Conservation (phyloP, 495 filamentous ascomycete genomes). For the Tuber brumale region DNA sequence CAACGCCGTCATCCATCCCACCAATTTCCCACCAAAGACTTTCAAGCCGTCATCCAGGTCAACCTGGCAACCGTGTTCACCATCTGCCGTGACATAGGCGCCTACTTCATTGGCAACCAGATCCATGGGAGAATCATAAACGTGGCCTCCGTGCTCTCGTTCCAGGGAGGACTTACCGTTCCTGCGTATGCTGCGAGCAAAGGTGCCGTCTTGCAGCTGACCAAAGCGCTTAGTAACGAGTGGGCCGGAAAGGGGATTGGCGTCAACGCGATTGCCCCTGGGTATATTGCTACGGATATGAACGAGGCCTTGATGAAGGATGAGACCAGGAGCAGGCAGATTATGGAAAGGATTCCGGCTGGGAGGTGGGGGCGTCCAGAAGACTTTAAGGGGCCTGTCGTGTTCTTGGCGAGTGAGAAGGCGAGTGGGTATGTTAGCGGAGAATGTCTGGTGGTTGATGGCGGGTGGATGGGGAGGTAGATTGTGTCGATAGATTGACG, state of each 20-base stretch:
- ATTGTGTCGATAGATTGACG: not conserved
- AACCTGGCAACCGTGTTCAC: conserved; percentile 80
- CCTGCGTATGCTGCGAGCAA: conserved; percentile 88
- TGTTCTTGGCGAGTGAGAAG: conserved; percentile 64
- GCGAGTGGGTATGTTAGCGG: conserved; percentile 78
- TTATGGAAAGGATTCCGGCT: conserved; percentile 75
- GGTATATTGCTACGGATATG: conserved; percentile 79
- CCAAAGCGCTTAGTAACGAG: conserved; percentile 81
- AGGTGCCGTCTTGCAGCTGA: conserved; percentile 77
- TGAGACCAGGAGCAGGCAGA: conserved; percentile 58
- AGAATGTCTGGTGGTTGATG: conserved; percentile 75
- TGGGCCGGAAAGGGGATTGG: conserved; percentile 73
- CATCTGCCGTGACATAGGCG: conserved; percentile 74
- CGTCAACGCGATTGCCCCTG: conserved; percentile 73
- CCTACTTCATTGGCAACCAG: conserved; percentile 67
- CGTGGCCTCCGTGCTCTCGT: conserved; percentile 73
- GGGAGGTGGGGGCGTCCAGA: conserved; percentile 81
- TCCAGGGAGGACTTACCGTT: conserved; percentile 86
- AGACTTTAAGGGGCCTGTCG: conserved; percentile 78
- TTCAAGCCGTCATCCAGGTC: conserved; percentile 76
- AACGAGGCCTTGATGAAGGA: conserved; percentile 76
- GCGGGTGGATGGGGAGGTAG: conserved; percentile 88
- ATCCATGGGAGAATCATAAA: conserved; percentile 72
- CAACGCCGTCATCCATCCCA: conserved; percentile 71
- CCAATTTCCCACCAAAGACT: conserved; percentile 73